phyloP scores from a whole-genome alignment of 129 eudicot genomes.

The Lactuca sativa region DNA sequence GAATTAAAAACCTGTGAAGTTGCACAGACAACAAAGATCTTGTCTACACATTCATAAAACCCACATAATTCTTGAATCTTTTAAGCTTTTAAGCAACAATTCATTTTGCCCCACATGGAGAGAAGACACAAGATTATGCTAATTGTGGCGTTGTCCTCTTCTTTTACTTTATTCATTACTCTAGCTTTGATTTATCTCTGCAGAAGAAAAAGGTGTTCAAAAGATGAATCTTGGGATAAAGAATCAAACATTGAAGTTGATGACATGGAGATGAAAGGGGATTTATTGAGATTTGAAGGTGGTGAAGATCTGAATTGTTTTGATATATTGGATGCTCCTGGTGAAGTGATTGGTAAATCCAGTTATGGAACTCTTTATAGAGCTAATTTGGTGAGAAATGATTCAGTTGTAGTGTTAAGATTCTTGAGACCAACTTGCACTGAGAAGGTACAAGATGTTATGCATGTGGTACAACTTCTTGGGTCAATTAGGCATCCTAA shows the following conservation, averaged over 20 bases:
- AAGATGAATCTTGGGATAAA: conserved; percentile 28
- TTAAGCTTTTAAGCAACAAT: neutral
- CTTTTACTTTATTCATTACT: conserved; percentile 13
- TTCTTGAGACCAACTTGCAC: conserved; percentile 76
- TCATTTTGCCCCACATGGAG: neutral
- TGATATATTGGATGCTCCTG: conserved; percentile 74
- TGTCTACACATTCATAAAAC: no score
- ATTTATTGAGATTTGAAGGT: conserved; percentile 57
- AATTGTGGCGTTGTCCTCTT: conserved; percentile 33
- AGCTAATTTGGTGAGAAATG: conserved; percentile 44
- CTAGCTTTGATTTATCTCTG: conserved; percentile 29
- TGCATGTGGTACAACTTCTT: conserved; percentile 41
- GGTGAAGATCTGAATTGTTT: conserved; percentile 56
- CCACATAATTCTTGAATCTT: neutral
- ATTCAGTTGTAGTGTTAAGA: conserved; percentile 51
- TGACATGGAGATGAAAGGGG: conserved; percentile 33
- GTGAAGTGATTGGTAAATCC: conserved; percentile 74
- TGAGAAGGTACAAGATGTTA: conserved; percentile 43
- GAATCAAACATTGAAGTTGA: conserved; percentile 27
- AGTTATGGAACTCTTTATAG: conserved; percentile 62
- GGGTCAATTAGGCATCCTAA: conserved; percentile 67
- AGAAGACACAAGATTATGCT: conserved; percentile 20
- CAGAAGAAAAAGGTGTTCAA: conserved; percentile 21
- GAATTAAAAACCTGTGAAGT: neutral
- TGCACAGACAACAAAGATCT: no score